Base-by-base conservation (phyloP, 2,329 filamentous ascomycete species). In the Ceratocystis huliohia region DNA sequence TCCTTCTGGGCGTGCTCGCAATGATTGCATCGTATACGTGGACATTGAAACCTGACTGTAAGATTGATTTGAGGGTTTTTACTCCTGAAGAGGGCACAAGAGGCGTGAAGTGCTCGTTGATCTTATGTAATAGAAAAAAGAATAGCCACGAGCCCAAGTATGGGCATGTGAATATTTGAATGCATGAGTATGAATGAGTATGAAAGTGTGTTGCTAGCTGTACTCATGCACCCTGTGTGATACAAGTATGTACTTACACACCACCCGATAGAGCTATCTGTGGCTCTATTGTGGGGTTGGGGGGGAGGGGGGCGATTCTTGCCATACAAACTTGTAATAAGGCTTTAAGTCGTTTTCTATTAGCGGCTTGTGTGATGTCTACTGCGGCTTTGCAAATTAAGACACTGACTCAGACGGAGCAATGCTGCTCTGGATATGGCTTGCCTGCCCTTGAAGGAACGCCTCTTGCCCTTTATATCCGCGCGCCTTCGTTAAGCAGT, bases 361-460 rank as follows among this genome's bases (percentile, higher is more conserved):
- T 53, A 53, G 48, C 48, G 48, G 48, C 48, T 53, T 53, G 48
- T 53, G 20, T n/a, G 48, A 53, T 53, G 48, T 53, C 8, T 53
- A 25, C 5, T 53, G 48, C 48, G 48, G 48, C 48, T 53, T 53
- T 53, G 48, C 48, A 13, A 25, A 25, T 25, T 25, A 15, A 53
- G 48, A 25, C 48, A 8, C 13, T 25, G 48, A 25, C 48, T 53
- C 20, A 53, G 22, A 53, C 48, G 22, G 25, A 25, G 48, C 48
- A 53, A 53, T 53, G 48, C 48, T 53, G 22, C 2, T 4, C 7
- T 53, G 20, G 20, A 8, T 28, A 25, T 37, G 48, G 20, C 20
- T 53, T 25, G 28, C 20, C 20, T 25, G 48, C 48, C 20, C 48
- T 37, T 53, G 25, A 53, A 53, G 8, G 20, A 53, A 53, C 48